Evolutionary conservation across 2,329 filamentous ascomycete species (phyloP).

Genomic region (Colletotrichum somersetense): DNA sequence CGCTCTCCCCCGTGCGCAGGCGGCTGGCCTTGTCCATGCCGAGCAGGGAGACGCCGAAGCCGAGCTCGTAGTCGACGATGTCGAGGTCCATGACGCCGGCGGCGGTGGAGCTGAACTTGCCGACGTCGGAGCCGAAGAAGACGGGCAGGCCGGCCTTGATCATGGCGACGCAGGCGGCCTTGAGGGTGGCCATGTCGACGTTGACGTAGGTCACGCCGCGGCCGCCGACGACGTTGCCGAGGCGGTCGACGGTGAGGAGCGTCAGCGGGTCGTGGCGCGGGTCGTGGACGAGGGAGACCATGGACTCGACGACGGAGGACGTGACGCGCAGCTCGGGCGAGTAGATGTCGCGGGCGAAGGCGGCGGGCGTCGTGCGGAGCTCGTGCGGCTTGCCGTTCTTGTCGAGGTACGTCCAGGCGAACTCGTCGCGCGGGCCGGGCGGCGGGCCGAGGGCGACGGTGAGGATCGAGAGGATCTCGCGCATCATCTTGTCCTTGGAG

Average conservation of each 20-base stretch:
- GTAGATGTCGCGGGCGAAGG: constrained; percentile 78
- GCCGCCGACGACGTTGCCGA: constrained; percentile 86
- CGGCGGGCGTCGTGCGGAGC: constrained; percentile 74
- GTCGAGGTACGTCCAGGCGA: constrained; percentile 85
- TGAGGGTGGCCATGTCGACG: constrained; percentile 79
- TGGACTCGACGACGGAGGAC: constrained; percentile 71
- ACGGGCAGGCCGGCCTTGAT: constrained; percentile 82
- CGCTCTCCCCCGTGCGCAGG: constrained; percentile 78
- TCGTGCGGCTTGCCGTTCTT: constrained; percentile 73
- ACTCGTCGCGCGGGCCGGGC: constrained; percentile 75
- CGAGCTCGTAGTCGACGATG: constrained; percentile 83
- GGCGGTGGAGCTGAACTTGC: constrained; percentile 78
- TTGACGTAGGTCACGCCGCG: constrained; percentile 85
- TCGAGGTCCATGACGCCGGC: constrained; percentile 85
- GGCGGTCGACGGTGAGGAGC: constrained; percentile 80
- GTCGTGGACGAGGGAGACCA: constrained; percentile 89
- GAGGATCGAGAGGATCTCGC: constrained; percentile 84
- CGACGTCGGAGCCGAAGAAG: constrained; percentile 91
- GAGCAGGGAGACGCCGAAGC: constrained; percentile 82
- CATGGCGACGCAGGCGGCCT: constrained; percentile 81
- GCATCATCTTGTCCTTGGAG: constrained; percentile 80
- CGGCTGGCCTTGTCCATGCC: constrained; percentile 82
- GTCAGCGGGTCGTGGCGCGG: constrained; percentile 81
- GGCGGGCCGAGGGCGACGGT: constrained; percentile 86
- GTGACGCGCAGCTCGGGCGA: constrained; percentile 70